Base-by-base conservation (phyloP, 2,329 filamentous ascomycete species). In the Thielaviopsis musarum region DNA sequence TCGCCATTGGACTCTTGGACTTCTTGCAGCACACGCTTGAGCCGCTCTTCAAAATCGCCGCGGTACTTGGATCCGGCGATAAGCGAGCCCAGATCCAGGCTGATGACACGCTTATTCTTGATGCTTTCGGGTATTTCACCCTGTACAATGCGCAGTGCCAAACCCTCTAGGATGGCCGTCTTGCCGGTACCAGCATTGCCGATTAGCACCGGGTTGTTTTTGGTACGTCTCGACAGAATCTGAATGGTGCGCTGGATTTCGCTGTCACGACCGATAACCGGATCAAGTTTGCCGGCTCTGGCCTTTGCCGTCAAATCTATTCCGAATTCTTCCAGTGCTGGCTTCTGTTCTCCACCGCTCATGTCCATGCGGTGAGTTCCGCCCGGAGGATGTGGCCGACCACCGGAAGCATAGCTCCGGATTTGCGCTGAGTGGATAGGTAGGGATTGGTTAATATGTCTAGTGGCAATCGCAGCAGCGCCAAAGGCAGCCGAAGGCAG, bases 211-310 rank as follows among this genome's bases (percentile, higher is more conserved):
- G 91, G 91, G 65, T 95, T 95, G 67, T 96, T 97, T 72, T 97
- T 97, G 7, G 93, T 97, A 62, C 93, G 79, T 63, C 93, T 78
- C 17, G 91, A 96, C 1, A 98, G 73, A 12, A 98, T 87, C 67
- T 97, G 93, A 62, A 97, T 96, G 0, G 91, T 95, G 56, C 93
- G 79, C 67, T 95, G 88, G 57, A 97, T 95, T 69, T 96, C 93
- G 5, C 81, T 77, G 66, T 96, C 91, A 69, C 93, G 80, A 21
- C 93, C 93, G 67, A 98, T 97, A 15, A 97, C 91, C 0, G 93
- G 93, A 67, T 98, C 93, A 3, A 98, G 78, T 69, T 95, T 96
- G 49, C 93, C 93, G 55, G 87, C 85, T 69, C 80, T 87, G 21
- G 93, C 93, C 66, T 81, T 82, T 13, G 82, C 87, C 1, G 93